Evolutionary conservation across 2,329 filamentous ascomycete genomes (phyloP).

Genomic region (Colletotrichum phormii): DNA sequence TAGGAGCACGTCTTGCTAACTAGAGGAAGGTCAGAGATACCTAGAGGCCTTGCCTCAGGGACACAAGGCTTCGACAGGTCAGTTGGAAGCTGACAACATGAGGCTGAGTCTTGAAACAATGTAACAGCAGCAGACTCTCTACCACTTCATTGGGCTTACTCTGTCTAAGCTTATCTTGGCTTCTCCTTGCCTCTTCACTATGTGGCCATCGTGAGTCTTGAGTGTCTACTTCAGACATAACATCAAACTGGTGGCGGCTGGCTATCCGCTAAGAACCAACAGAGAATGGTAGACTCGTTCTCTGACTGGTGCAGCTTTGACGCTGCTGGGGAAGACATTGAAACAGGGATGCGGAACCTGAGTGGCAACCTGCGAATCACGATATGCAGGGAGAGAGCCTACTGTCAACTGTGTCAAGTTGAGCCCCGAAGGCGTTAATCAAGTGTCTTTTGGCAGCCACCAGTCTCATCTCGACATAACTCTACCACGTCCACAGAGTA

Average conservation of each 20-base stretch:
- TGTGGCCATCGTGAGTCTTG: neutral
- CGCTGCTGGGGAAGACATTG: conserved; percentile 5
- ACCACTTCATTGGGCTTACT: neutral
- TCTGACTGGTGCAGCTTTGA: conserved; percentile 8
- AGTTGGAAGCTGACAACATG: neutral
- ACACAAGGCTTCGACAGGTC: neutral
- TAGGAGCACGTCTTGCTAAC: neutral
- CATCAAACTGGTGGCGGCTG: conserved; percentile 18
- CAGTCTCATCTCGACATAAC: neutral
- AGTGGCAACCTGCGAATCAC: conserved; percentile 1
- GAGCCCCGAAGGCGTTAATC: neutral
- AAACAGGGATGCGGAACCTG: conserved; percentile 25
- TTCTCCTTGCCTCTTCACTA: neutral
- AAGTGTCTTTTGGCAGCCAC: neutral
- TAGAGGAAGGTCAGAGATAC: neutral
- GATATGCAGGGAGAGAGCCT: conserved; percentile 21
- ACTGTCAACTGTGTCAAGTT: conserved; percentile 13
- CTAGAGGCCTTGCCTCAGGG: neutral
- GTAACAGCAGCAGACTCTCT: neutral
- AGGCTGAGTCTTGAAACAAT: neutral
- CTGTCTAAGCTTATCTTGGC: neutral
- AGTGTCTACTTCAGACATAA: conserved; percentile 2
- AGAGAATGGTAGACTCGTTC: neutral
- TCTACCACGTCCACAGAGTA: neutral
- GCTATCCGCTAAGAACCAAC: neutral